Percentiles rank a stretch among this genome's conserved stretches.
phyloP scores from a whole-genome alignment of 768 basidiomycete genomes.

The Leccinum barrowsii region DNA sequence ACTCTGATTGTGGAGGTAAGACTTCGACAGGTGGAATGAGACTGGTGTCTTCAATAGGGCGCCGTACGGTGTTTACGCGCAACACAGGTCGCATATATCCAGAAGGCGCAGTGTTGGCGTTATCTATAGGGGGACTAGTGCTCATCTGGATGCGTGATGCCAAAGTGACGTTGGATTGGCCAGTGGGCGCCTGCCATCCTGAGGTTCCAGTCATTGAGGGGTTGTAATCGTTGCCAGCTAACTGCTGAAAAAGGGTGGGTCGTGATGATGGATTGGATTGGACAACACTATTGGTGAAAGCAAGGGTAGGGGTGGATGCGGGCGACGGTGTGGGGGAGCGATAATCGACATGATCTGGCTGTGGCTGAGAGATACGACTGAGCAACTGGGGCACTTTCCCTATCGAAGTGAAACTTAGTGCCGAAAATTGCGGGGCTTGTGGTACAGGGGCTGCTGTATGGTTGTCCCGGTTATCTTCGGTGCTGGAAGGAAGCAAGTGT shows the following conservation, averaged over 20 bases:
- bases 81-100: neutral
- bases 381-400: conserved; percentile 53
- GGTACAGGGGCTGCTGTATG: conserved; percentile 13
- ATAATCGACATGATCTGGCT: conserved; percentile 25
- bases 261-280: conserved; percentile 14
- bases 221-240: conserved; percentile 7
- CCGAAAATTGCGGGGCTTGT: conserved; percentile 31
- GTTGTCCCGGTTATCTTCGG: neutral
- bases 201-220: neutral
- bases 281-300: neutral
- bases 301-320: conserved; percentile 3
- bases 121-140: neutral
- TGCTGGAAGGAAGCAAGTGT: conserved; percentile 20
- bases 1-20: conserved; percentile 17
- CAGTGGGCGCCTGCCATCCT: neutral
- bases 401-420: conserved; percentile 41
- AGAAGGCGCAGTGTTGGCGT: neutral
- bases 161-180: conserved; percentile 15
- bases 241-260: conserved; percentile 21
- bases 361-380: conserved; percentile 42
- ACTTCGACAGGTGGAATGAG: conserved; percentile 34
- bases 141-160: conserved; percentile 26
- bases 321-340: conserved; percentile 28
- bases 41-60: neutral
- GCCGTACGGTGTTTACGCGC: neutral